phyloP scores from a whole-genome alignment of 371 early-diverging fungal genomes.

The Umbelopsis sp. region DNA sequence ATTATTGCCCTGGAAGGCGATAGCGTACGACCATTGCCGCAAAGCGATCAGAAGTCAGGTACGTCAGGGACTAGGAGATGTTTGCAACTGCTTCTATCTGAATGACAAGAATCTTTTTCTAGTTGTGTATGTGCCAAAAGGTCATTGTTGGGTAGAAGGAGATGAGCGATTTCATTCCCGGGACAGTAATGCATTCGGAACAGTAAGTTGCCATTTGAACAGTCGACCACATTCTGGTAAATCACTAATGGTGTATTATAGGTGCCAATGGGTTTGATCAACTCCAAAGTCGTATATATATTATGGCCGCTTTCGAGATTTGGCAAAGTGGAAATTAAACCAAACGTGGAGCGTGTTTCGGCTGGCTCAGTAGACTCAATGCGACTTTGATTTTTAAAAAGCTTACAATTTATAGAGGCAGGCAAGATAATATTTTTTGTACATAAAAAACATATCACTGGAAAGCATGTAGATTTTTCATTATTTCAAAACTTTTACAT shows the following conservation, averaged over 20 bases:
- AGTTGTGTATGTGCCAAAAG: constrained; percentile 74
- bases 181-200: constrained; percentile 89
- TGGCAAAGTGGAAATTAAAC: constrained; percentile 51
- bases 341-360: constrained; percentile 36
- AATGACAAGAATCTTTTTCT: constrained; percentile 13
- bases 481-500: not conserved
- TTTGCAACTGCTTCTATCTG: not conserved
- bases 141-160: constrained; percentile 93
- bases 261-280: constrained; percentile 75
- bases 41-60: constrained; percentile 26
- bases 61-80: not conserved
- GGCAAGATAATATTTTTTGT: not conserved
- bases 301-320: constrained; percentile 76
- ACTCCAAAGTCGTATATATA: constrained; percentile 60
- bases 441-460: not conserved
- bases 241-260: constrained; percentile 18
- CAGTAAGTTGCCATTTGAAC: constrained; percentile 47
- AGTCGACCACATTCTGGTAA: too few relatives aligned
- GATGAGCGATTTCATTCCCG: constrained; percentile 86
- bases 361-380: constrained; percentile 20
- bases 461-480: not conserved
- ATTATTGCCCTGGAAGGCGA: constrained; percentile 90
- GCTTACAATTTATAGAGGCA: not conserved
- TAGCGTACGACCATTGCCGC: constrained; percentile 64
- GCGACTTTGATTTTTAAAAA: not conserved